Base-by-base conservation (phyloP, 2,329 filamentous ascomycete species). In the Tricladium varicosporioides region DNA sequence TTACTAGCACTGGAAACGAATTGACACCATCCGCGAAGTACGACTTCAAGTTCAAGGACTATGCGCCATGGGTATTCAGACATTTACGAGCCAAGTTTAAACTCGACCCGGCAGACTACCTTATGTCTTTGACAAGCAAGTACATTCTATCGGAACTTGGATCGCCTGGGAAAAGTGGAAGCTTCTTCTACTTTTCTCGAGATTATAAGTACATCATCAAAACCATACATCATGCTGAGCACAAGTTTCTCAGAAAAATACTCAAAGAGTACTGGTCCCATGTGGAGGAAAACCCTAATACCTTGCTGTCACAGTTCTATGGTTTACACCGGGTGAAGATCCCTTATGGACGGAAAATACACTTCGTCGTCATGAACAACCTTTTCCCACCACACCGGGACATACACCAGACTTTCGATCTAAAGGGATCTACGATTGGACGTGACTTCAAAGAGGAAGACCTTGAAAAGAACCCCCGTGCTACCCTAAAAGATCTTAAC, bases 141-240 rank as follows among this genome's bases (percentile, higher is more conserved):
- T 99, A 99, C 74, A 97, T 99, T 54, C 81, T 99, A 63, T 97
- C 94, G 5, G 94, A 99, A 74, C 82, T 99, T 57, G 94, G 94
- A 36, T 97, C 94, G 3, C 94, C 94, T 1, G 94, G 94, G 59
- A 99, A 99, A 79, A 97, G 92, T 73, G 94, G 94, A 63, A 97
- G 92, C 74, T 99, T 99, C 78, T 99, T 99, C 77, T 99, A 99
- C 79, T 99, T 97, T 76, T 97, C 94, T 48, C 84, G 94, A 68
- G 94, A 99, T 75, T 99, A 99, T 81, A 97, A 97, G 76, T 99
- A 99, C 76, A 99, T 99, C 75, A 99, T 99, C 83, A 99, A 99
- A 76, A 99, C 94, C 18, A 97, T 99, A 65, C 94, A 99, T 72
- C 94, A 97, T 68, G 85, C 86, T 66, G 94, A 99, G 74, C 90